Evolutionary conservation across 2,329 filamentous ascomycete species (phyloP), one percentile per base, ranked within the genome.

Genomic region (Teratosphaeria zuluensis): DNA sequence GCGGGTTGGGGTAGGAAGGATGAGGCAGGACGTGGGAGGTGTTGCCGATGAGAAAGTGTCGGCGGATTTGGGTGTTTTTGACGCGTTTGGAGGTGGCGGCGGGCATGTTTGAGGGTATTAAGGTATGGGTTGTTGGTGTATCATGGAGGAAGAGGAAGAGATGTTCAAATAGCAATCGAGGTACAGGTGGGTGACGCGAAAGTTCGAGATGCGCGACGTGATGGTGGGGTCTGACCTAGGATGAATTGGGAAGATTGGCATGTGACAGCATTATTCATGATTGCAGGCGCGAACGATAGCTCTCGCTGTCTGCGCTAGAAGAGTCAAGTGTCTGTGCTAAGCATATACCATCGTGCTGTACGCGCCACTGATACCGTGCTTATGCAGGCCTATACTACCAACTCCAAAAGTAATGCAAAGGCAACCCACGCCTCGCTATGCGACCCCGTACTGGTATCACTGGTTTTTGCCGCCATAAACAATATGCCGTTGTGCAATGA

Each of bases 1-100:
- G 90, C 65, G 87, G 84, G 69, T 83, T 81, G 56, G 90, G 87
- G 73, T 89, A 87, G 75, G 91, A 91, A 51, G 85, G 87, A 53
- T 83, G 80, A 21, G 92, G 90, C 62, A 94, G 75, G 38, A 73
- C 70, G 72, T 74, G 76, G 61, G 78, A 76, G 69, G 77, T 74
- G 53, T 77, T 78, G 65, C 78, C 78, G 66, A 80, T 79, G 64
- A 79, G 73, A 67, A 72, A 71, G 62, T 71, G 65, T 30, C 69
- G 69, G 35, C 65, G 65, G 42, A 68, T 57, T 63, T 66, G 70
- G 64, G 63, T 70, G 67, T 59, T 62, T 38, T 65, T 67, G 60
- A 73, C 65, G 59, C 72, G 70, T 64, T 73, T 73, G 54, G 68
- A 69, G 33, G 71, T 64, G 42, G 70, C 64, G 53, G 71, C 68